These are phyloP conservation scores for Chenopodium formosanum DNA, from an alignment of 148 eudicot genomes.

Conservation along the genomic window DNA sequence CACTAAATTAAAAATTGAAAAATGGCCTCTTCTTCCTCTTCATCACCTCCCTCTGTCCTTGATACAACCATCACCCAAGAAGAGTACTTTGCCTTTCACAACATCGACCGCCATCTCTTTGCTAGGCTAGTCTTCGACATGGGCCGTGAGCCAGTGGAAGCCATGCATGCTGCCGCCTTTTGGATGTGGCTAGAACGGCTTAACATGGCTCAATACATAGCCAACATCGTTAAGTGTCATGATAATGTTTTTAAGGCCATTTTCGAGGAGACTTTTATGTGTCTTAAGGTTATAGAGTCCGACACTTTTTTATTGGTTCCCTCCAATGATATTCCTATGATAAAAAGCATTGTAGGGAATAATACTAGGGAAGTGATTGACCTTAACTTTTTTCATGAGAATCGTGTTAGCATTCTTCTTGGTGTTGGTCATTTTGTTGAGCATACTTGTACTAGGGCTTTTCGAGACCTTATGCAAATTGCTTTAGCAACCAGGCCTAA, in stretches of 20 bases:
- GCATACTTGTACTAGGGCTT: constrained; percentile 31
- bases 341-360: constrained; percentile 24
- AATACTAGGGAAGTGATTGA: not conserved
- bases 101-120: constrained; percentile 36
- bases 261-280: constrained; percentile 25
- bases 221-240: not conserved
- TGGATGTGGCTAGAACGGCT: constrained; percentile 43
- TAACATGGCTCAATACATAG: not conserved
- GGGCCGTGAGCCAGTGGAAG: constrained; percentile 24
- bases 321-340: constrained; percentile 9
- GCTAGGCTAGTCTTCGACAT: constrained; percentile 23
- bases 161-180: constrained; percentile 35
- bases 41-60: not conserved
- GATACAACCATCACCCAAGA: constrained; percentile 11
- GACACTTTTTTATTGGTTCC: not conserved
- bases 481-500: not conserved
- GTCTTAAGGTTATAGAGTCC: constrained; percentile 15
- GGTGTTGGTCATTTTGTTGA: constrained; percentile 25
- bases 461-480: constrained; percentile 30
- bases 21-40: constrained; percentile 4
- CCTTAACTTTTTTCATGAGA: constrained; percentile 25
- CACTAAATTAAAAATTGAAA: not conserved
- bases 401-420: constrained; percentile 13
- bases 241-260: constrained; percentile 14
- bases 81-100: constrained; percentile 33